Evolutionary conservation across 805 yeast species (phyloP), one percentile per base, ranked within the genome.

Genomic region (Yarrowia hollandica): DNA sequence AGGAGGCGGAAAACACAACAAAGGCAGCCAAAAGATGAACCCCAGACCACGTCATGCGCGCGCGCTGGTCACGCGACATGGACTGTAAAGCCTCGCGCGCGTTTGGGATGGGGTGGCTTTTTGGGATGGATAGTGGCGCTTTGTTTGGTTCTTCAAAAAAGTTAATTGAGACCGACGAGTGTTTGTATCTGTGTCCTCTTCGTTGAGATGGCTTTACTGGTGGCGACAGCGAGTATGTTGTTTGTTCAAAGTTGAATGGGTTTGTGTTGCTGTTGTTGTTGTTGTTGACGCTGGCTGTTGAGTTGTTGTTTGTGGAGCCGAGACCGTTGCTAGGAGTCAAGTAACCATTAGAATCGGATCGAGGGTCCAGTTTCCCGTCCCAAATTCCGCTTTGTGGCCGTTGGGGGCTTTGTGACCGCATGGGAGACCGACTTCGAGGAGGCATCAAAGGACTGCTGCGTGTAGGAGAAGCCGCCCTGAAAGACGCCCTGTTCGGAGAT

Each of bases 131-230:
- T 31, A 77, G 72, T 0, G 90, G 86, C 4, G 86, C 84, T 33
- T 84, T 77, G 37, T 77, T 82, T 1, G 97, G 96, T 68, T 92
- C 97, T 71, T 89, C 96, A 70, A 94, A 92, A 69, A 92, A 80
- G 71, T 92, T 91, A 94, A 92, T 87, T 5, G 96, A 90, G 5
- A 92, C 96, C 8, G 97, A 90, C 2, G 97, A 90, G 71, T 92
- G 98, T 70, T 92, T 92, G 70, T 92, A 92, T 65, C 92, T 81
- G 72, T 92, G 99, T 6, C 99, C 99, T 65, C 91, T 83, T 76
- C 99, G 84, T 60, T 74, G 78, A 30, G 63, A 65, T 8, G 71
- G 61, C 39, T 60, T 64, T 3, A 64, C 65, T 14, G 67, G 62
- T 15, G 66, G 55, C 59, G 69, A 52, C 35, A 37, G 9, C 61